Percentiles rank a stretch among this genome's conserved stretches.
These are phyloP conservation scores for Mallotus repandus DNA, from an alignment of 441 rosid genomes.

Conservation along the genomic window DNA sequence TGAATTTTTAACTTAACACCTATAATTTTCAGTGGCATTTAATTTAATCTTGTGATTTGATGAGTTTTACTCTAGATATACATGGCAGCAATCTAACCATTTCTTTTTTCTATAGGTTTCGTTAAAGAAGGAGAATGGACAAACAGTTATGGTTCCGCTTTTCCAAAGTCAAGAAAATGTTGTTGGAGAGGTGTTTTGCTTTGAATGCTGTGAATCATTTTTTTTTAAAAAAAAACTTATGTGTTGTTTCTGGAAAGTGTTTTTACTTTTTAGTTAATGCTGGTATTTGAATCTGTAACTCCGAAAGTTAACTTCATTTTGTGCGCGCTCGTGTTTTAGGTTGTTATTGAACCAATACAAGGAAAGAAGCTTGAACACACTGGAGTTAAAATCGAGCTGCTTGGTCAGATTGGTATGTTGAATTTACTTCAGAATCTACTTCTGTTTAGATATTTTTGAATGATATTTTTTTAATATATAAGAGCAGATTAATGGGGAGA, in stretches of 20 bases:
- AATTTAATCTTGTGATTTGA: no score
- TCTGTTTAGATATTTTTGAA: neutral
- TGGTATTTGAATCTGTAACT: neutral
- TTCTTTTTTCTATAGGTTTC: constrained; percentile 51
- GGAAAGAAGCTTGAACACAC: constrained; percentile 92
- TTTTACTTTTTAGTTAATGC: neutral
- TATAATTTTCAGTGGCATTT: no score
- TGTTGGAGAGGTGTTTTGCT: constrained; percentile 65
- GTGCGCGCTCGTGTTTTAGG: constrained; percentile 32
- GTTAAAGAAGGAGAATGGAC: constrained; percentile 89
- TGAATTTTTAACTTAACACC: no score
- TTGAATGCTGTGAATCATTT: neutral
- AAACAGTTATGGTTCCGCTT: constrained; percentile 69
- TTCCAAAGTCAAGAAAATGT: constrained; percentile 93
- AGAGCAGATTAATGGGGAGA: neutral
- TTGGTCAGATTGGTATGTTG: constrained; percentile 83
- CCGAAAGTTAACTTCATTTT: neutral
- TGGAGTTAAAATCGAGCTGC: constrained; percentile 91
- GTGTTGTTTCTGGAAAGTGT: neutral
- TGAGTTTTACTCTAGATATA: no score
- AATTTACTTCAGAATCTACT: constrained; percentile 9
- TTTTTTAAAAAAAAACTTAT: neutral
- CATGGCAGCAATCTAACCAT: no score
- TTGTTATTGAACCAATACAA: constrained; percentile 69
- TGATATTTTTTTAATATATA: neutral